Conservation (phyloP, 768 basidiomycete species). For the Austroboletus eburneus region DNA sequence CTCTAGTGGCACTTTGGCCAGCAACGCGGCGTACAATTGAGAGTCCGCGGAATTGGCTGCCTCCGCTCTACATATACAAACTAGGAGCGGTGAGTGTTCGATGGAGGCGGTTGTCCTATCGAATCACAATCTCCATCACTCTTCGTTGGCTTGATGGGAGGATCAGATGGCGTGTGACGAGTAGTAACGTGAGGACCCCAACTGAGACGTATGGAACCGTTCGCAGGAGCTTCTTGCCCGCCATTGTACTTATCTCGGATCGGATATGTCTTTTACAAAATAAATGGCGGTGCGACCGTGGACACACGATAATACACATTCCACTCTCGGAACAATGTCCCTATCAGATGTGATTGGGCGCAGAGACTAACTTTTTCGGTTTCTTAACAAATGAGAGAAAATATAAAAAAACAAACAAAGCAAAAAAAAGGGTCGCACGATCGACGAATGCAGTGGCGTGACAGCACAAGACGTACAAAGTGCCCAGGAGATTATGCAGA, state of each 20-base stretch:
- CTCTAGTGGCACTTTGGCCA: background rate
- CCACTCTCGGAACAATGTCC: conserved; percentile 8
- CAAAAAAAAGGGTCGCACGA: too few relatives aligned
- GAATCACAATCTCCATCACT: background rate
- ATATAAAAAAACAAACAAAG: conserved; percentile 7
- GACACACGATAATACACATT: conserved; percentile 6
- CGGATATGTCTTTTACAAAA: conserved; percentile 1
- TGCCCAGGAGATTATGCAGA: conserved; percentile 55
- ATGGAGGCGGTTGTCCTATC: background rate
- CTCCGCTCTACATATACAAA: conserved; percentile 2
- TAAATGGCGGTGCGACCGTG: conserved; percentile 4
- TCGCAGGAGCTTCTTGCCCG: background rate
- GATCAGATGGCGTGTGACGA: conserved; percentile 8
- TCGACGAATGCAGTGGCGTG: conserved; percentile 26
- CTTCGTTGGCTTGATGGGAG: conserved; percentile 3
- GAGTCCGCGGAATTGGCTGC: conserved; percentile 18
- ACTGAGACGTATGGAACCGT: background rate
- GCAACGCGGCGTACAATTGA: too few relatives aligned
- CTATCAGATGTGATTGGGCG: conserved; percentile 16
- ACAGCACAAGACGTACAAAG: conserved; percentile 32
- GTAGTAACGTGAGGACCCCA: background rate
- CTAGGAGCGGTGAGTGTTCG: too few relatives aligned
- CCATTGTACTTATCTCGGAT: background rate
- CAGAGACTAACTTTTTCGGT: conserved; percentile 1
- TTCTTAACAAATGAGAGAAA: too few relatives aligned